phyloP scores from a whole-genome alignment of 352 stramenopile genomes.

The Pythium brachiatum region DNA sequence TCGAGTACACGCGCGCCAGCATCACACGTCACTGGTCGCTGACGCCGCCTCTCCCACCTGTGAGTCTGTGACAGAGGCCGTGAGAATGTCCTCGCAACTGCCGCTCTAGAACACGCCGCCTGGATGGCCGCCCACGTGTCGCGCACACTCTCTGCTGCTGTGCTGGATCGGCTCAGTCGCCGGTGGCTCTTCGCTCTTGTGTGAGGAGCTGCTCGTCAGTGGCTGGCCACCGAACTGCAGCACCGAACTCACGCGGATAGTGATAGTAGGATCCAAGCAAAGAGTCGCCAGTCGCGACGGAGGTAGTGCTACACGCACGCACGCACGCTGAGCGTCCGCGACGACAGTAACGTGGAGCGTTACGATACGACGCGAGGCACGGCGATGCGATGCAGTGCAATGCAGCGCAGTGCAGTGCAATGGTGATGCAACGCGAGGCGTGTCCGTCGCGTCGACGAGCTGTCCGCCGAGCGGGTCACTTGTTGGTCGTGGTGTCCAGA shows the following conservation, averaged over 20 bases:
- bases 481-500: too few species aligned
- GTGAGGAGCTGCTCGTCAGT: not conserved
- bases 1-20: slow-evolving; percentile 13
- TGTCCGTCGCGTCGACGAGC: not conserved
- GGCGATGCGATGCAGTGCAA: not conserved
- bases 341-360: too few species aligned
- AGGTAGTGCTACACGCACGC: not conserved
- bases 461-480: not conserved
- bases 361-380: too few species aligned
- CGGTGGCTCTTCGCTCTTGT: not conserved
- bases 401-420: not conserved
- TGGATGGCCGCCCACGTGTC: not conserved
- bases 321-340: not conserved
- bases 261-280: too few species aligned
- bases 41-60: not conserved
- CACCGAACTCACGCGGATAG: too few species aligned
- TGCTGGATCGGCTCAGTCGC: not conserved
- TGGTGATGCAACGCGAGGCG: too few species aligned
- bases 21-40: slow-evolving; percentile 2
- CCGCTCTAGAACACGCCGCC: not conserved
- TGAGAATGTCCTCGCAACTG: not conserved
- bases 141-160: not conserved
- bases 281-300: too few species aligned
- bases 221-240: too few species aligned
- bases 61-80: too few species aligned